Percentiles rank a stretch among this genome's conserved stretches.
Conservation (phyloP, 1,139 yeast species). For the Geotrichum bryndzae region DNA sequence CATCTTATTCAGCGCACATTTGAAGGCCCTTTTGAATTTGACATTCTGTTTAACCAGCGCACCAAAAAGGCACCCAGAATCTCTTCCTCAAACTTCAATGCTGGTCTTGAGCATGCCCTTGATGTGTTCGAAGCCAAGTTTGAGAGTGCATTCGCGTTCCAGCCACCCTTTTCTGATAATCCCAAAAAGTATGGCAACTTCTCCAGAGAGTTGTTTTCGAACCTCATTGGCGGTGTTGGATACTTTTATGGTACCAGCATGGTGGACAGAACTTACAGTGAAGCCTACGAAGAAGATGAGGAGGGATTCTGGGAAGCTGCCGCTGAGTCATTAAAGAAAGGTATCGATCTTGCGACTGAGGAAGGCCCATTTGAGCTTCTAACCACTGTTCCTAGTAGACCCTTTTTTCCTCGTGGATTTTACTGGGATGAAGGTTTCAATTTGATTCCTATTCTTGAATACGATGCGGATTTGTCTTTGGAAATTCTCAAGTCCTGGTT, state of each 20-base stretch:
- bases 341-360: constrained; percentile 24
- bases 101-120: constrained; percentile 38
- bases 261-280: constrained; percentile 65
- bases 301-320: constrained; percentile 33
- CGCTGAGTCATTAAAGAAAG: constrained; percentile 19
- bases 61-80: constrained; percentile 32
- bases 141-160: constrained; percentile 46
- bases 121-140: constrained; percentile 52
- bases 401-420: constrained; percentile 93
- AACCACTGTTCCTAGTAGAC: constrained; percentile 84
- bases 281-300: constrained; percentile 55
- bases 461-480: constrained; percentile 76
- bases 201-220: constrained; percentile 75
- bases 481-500: constrained; percentile 89
- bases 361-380: constrained; percentile 51
- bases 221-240: constrained; percentile 83
- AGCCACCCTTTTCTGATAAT: constrained; percentile 48
- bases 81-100: constrained; percentile 35
- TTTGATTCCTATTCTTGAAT: constrained; percentile 70
- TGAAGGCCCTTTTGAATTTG: constrained; percentile 72
- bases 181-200: constrained; percentile 46
- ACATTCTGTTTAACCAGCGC: constrained; percentile 51
- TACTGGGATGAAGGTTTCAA: constrained; percentile 99
- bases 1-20: constrained; percentile 75
- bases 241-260: constrained; percentile 83